phyloP scores from a whole-genome alignment of 2,329 filamentous ascomycete species.

The Colletotrichum sp. region DNA sequence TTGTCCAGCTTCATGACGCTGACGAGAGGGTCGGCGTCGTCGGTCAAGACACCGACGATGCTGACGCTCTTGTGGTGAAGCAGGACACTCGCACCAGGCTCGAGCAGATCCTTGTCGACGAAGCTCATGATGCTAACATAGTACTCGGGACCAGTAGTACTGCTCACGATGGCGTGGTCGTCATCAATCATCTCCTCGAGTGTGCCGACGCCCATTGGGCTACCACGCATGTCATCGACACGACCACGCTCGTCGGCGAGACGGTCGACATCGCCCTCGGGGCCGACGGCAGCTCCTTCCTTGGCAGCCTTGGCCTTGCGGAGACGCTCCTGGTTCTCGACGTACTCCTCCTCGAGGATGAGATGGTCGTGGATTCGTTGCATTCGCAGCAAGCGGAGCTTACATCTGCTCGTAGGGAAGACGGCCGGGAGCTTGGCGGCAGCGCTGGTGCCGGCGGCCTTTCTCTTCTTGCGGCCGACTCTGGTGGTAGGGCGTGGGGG shows the following conservation, averaged over 20 bases:
- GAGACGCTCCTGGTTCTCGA: constrained; percentile 97
- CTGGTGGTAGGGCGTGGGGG: constrained; percentile 96
- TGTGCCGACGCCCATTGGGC: constrained; percentile 97
- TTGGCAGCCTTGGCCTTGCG: constrained; percentile 88
- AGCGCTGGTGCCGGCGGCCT: constrained; percentile 88
- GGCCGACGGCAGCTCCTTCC: constrained; percentile 70
- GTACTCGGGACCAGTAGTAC: constrained; percentile 96
- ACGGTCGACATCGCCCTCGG: constrained; percentile 77
- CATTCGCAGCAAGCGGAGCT: constrained; percentile 95
- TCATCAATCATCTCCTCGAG: constrained; percentile 99
- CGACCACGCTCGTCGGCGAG: constrained; percentile 93
- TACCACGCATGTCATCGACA: constrained; percentile 98
- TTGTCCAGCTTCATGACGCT: constrained; percentile 99
- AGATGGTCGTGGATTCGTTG: constrained; percentile 98
- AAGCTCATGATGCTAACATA: constrained; percentile 99
- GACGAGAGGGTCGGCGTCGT: constrained; percentile 93
- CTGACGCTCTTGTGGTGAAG: constrained; percentile 98
- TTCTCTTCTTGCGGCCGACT: constrained; percentile 98
- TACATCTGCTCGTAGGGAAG: constrained; percentile 96
- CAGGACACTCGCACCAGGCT: constrained; percentile 93
- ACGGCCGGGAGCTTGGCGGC: constrained; percentile 93
- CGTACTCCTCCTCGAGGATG: constrained; percentile 95
- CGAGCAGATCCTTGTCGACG: constrained; percentile 96
- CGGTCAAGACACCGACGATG: constrained; percentile 94
- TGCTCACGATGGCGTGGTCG: constrained; percentile 97